Evolutionary conservation across 495 filamentous ascomycete genomes (phyloP).

Genomic region (Recurvomyces mirabilis): DNA sequence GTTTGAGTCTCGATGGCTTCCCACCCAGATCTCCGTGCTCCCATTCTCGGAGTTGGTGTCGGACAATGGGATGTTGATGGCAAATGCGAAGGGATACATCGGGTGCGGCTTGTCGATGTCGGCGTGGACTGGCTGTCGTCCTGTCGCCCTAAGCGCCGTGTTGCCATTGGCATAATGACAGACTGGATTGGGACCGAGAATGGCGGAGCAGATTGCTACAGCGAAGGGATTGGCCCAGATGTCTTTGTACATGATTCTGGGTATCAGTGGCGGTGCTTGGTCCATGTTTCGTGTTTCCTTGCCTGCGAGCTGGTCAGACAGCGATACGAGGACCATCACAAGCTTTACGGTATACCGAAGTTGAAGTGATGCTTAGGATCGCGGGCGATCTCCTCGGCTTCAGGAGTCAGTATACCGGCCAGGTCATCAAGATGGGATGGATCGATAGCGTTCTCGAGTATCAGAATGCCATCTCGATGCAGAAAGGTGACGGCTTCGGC

Average conservation of each 20-base stretch:
- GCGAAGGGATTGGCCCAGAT: constrained; percentile 32
- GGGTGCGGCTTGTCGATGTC: constrained; percentile 50
- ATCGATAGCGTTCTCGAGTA: constrained; percentile 17
- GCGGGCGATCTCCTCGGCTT: constrained; percentile 13
- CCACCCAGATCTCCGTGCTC: constrained; percentile 50
- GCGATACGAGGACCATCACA: no score
- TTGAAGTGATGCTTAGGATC: constrained; percentile 20
- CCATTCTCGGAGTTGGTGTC: constrained; percentile 45
- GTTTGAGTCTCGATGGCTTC: constrained; percentile 36
- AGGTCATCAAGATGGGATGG: constrained; percentile 12
- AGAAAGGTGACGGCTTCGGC: constrained; percentile 16
- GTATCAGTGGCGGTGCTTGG: constrained; percentile 10
- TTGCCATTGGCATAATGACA: constrained; percentile 30
- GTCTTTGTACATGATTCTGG: constrained; percentile 17
- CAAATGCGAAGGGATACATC: constrained; percentile 41
- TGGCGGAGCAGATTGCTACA: constrained; percentile 19
- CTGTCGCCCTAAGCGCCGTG: constrained; percentile 24
- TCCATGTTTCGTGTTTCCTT: constrained; percentile 16
- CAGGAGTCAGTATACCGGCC: constrained; percentile 6
- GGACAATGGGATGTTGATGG: constrained; percentile 45
- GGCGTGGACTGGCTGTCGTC: constrained; percentile 36
- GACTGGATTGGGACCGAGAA: constrained; percentile 16
- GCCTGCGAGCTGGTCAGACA: no score
- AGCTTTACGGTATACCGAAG: no score
- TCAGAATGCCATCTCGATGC: constrained; percentile 15